Evolutionary conservation across 23 red algal genomes (phyloP).

Genomic region (Gracilaria caudata): DNA sequence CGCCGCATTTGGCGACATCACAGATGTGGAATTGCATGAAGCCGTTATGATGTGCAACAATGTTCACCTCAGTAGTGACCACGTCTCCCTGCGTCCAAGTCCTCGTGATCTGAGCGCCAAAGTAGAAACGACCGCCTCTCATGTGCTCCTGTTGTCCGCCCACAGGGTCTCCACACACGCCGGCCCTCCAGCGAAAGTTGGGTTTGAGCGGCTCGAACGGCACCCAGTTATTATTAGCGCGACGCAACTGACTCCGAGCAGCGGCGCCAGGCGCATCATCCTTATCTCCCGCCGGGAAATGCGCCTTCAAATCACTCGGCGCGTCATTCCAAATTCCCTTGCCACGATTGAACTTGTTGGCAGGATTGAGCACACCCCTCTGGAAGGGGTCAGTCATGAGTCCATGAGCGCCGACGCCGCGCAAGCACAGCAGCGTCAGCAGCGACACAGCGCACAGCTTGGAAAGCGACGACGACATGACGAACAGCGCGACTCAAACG

Average conservation of each 20-base stretch:
- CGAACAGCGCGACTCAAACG: neutral
- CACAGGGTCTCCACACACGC: conserved; percentile 68
- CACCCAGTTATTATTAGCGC: conserved; percentile 35
- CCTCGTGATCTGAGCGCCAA: conserved; percentile 9
- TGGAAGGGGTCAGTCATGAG: conserved; percentile 21
- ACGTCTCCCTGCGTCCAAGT: conserved; percentile 48
- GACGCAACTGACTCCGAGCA: conserved; percentile 27
- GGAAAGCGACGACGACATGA: neutral
- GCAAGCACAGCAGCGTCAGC: neutral
- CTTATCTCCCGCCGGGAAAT: conserved; percentile 64
- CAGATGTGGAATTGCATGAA: conserved; percentile 69
- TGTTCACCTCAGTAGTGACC: conserved; percentile 43
- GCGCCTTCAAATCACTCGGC: conserved; percentile 41
- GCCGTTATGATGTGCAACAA: conserved; percentile 70
- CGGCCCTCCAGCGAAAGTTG: conserved; percentile 52
- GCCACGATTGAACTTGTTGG: conserved; percentile 44
- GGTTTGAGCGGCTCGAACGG: conserved; percentile 49
- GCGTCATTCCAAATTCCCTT: conserved; percentile 9
- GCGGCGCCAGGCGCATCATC: conserved; percentile 27
- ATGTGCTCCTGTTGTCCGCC: conserved; percentile 28
- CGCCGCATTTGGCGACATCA: conserved; percentile 70
- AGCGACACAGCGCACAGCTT: neutral
- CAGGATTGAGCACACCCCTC: conserved; percentile 44
- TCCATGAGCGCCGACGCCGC: neutral
- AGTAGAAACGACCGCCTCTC: conserved; percentile 60